These are phyloP conservation scores for Daldinia sp. DNA, from an alignment of 2,329 filamentous ascomycete species.

Conservation along the genomic window DNA sequence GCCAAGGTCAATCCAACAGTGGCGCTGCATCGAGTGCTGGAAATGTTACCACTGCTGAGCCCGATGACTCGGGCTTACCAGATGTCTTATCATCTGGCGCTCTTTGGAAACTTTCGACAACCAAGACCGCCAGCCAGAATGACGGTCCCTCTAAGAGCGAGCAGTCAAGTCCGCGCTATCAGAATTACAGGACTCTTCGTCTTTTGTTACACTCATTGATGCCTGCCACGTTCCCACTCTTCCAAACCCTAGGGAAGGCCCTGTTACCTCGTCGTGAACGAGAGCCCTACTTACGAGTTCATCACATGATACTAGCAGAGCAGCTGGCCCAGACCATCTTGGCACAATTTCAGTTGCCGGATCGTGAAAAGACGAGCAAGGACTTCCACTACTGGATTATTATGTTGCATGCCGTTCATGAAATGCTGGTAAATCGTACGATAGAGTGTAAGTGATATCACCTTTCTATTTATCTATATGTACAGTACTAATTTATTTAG, in stretches of 20 bases:
- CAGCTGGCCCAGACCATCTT: constrained; percentile 79
- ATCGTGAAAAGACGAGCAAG: constrained; percentile 64
- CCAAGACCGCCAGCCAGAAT: constrained; percentile 26
- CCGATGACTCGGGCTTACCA: constrained; percentile 49
- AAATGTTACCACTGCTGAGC: constrained; percentile 33
- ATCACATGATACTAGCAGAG: constrained; percentile 68
- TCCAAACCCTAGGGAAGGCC: constrained; percentile 86
- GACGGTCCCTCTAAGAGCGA: constrained; percentile 44
- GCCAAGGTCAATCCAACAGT: constrained; percentile 28
- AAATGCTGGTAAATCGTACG: constrained; percentile 79
- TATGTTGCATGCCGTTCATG: constrained; percentile 80
- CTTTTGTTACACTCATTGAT: constrained; percentile 83
- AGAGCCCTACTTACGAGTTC: constrained; percentile 69
- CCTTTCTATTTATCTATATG: constrained; percentile 29
- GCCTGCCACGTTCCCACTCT: constrained; percentile 83
- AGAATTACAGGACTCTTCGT: constrained; percentile 83
- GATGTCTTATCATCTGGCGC: constrained; percentile 45
- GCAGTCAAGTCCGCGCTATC: constrained; percentile 58
- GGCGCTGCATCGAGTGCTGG: constrained; percentile 25
- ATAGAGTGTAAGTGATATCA: constrained; percentile 41
- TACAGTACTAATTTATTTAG: constrained; percentile 50
- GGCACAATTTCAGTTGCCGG: constrained; percentile 69
- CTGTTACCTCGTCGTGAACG: constrained; percentile 79
- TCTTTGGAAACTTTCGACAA: constrained; percentile 45
- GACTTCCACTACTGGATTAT: constrained; percentile 86